Conservation (phyloP, 106 monocot species). For the Alisma plantagoaquatica region DNA sequence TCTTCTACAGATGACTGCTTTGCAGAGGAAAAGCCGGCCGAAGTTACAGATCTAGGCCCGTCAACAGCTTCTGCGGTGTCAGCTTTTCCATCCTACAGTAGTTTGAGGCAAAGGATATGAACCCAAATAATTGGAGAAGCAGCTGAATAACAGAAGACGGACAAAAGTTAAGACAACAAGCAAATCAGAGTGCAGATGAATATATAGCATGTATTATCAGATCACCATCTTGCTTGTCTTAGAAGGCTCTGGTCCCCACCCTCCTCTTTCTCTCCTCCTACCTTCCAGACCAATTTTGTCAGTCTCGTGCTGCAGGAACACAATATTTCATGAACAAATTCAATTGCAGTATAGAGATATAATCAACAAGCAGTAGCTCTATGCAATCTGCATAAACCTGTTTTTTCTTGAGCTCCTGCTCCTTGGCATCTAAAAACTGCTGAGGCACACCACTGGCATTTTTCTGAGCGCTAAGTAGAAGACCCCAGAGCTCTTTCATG, state of each 20-base stretch:
- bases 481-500: slow-evolving; percentile 94
- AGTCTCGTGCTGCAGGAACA: slow-evolving; percentile 40
- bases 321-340: too few species aligned
- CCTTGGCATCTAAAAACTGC: slow-evolving; percentile 93
- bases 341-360: too few species aligned
- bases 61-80: slow-evolving; percentile 4
- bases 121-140: slow-evolving; percentile 86
- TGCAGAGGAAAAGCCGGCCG: slow-evolving; percentile 2
- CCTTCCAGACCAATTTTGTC: slow-evolving; percentile 72
- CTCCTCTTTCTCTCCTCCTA: slow-evolving; percentile 64
- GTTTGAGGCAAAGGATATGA: slow-evolving; percentile 95
- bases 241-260: slow-evolving; percentile 32
- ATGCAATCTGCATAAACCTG: too few species aligned
- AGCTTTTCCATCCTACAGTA: slow-evolving; percentile 76
- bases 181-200: too few species aligned
- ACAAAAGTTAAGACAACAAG: slow-evolving; percentile 20
- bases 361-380: too few species aligned
- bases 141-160: slow-evolving; percentile 55
- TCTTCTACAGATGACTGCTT: slow-evolving; percentile 18
- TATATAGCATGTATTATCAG: too few species aligned
- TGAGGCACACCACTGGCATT: slow-evolving; percentile 96
- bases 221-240: slow-evolving; percentile 48
- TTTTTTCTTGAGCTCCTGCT: slow-evolving; percentile 66
- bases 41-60: slow-evolving; percentile 2
- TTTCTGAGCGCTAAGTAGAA: slow-evolving; percentile 77